Conservation (phyloP, 2,329 filamentous ascomycete genomes). For the Hypoxylon sp. region DNA sequence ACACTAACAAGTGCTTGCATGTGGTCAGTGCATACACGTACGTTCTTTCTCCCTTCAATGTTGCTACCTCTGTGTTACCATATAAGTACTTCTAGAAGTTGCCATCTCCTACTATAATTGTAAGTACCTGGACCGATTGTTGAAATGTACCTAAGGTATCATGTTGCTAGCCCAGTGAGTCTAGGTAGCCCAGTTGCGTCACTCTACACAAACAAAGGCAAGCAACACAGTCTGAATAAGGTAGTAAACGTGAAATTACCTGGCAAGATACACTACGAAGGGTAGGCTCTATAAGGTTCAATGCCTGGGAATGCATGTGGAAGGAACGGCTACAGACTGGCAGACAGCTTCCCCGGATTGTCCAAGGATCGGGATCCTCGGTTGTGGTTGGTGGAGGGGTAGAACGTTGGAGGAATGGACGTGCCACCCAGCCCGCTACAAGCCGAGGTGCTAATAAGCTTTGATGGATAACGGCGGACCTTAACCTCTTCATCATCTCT, state of each 20-base stretch:
- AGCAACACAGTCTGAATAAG: background rate
- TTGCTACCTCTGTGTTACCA: no score
- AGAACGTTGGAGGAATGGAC: conserved; percentile 3
- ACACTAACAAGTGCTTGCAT: background rate
- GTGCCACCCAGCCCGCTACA: conserved; percentile 37
- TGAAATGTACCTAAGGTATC: background rate
- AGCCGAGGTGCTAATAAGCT: conserved; percentile 47
- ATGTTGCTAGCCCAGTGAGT: background rate
- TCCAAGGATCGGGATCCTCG: conserved; percentile 31
- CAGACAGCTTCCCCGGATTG: conserved; percentile 36
- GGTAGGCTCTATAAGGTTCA: background rate
- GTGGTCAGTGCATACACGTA: conserved; percentile 1
- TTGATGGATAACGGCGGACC: conserved; percentile 27
- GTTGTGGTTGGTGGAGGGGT: conserved; percentile 29
- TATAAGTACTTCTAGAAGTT: background rate
- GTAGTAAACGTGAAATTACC: background rate
- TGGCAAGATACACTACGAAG: background rate
- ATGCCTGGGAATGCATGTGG: conserved; percentile 6
- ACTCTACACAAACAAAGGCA: background rate
- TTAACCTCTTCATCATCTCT: conserved; percentile 5
- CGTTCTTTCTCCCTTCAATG: background rate
- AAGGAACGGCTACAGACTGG: conserved; percentile 3
- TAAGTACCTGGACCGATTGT: background rate
- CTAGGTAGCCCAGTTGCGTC: background rate
- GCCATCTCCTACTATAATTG: background rate